A percentile compares a stretch with the other conserved stretches of the same genome.
These are phyloP conservation scores for Hygrocybe coccinea DNA, from an alignment of 768 basidiomycete genomes.

Conservation along the genomic window DNA sequence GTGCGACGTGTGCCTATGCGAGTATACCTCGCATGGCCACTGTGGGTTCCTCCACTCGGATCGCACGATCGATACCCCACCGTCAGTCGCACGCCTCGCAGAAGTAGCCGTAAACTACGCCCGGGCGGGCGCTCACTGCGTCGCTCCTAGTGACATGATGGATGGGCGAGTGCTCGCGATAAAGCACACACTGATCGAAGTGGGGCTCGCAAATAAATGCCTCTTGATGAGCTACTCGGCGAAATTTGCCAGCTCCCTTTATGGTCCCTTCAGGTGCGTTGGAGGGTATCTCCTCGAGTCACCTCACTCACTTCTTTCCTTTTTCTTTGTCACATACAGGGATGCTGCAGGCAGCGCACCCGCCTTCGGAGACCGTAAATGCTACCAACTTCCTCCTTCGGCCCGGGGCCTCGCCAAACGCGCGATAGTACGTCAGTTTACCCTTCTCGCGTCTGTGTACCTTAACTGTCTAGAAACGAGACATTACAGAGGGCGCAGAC, in stretches of 20 bases:
- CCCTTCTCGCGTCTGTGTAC: neutral
- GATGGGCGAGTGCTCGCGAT: slow-evolving; percentile 90
- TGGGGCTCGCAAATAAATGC: slow-evolving; percentile 80
- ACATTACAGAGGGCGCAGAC: slow-evolving; percentile 88
- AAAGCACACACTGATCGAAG: slow-evolving; percentile 79
- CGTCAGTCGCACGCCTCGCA: slow-evolving; percentile 83
- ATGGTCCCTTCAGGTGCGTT: slow-evolving; percentile 89
- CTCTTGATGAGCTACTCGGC: slow-evolving; percentile 96
- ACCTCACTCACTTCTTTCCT: neutral
- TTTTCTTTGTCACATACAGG: slow-evolving; percentile 39
- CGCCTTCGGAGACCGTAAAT: slow-evolving; percentile 92
- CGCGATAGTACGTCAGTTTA: slow-evolving; percentile 66
- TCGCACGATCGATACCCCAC: slow-evolving; percentile 69
- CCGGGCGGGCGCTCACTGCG: slow-evolving; percentile 92
- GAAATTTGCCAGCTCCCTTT: slow-evolving; percentile 92
- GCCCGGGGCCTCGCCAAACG: slow-evolving; percentile 87
- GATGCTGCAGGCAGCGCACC: slow-evolving; percentile 98
- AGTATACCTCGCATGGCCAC: slow-evolving; percentile 98
- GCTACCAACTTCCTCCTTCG: slow-evolving; percentile 91
- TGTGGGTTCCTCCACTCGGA: slow-evolving; percentile 78
- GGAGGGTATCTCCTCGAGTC: too few species aligned
- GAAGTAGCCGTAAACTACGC: slow-evolving; percentile 92
- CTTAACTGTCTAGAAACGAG: slow-evolving; percentile 60
- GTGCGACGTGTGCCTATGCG: slow-evolving; percentile 97
- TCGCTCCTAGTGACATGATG: slow-evolving; percentile 99